These are phyloP conservation scores for Rhodotorula babjevae DNA, from an alignment of 768 basidiomycete genomes.

Conservation along the genomic window DNA sequence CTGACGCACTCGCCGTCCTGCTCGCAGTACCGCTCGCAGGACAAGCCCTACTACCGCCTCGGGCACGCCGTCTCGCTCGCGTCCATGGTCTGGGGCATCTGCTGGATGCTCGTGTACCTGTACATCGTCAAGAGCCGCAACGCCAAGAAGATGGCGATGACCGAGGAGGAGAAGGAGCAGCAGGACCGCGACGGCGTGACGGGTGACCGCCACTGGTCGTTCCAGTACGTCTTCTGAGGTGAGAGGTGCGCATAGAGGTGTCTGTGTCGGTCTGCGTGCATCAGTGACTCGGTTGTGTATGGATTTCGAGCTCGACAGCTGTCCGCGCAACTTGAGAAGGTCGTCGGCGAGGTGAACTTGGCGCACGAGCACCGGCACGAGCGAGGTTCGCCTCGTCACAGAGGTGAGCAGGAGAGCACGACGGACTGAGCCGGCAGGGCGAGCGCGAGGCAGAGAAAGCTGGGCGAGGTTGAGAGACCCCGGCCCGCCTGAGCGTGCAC, in stretches of 20 bases:
- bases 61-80: slow-evolving; percentile 31
- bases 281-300: no score
- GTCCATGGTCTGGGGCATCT: slow-evolving; percentile 1
- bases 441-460: no score
- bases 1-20: not conserved
- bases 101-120: slow-evolving; percentile 1
- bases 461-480: no score
- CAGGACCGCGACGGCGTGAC: slow-evolving; percentile 16
- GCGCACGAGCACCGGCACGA: no score
- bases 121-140: slow-evolving; percentile 15
- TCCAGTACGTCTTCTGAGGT: slow-evolving; percentile 1
- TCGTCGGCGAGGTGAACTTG: no score
- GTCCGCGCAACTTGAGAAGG: no score
- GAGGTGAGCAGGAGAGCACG: no score
- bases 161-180: slow-evolving; percentile 24
- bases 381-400: no score
- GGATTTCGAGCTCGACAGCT: no score
- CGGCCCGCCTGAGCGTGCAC: no score
- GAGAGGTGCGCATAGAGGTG: not conserved
- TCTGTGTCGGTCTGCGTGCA: no score
- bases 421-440: no score
- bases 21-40: slow-evolving; percentile 12
- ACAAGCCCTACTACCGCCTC: slow-evolving; percentile 17
- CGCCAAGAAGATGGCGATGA: slow-evolving; percentile 25
- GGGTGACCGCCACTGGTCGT: slow-evolving; percentile 20